A percentile compares a stretch with the other conserved stretches of the same genome.
phyloP scores from a whole-genome alignment of 1,284 basidiomycete species.

The Cutaneotrichosporon daszewskae region DNA sequence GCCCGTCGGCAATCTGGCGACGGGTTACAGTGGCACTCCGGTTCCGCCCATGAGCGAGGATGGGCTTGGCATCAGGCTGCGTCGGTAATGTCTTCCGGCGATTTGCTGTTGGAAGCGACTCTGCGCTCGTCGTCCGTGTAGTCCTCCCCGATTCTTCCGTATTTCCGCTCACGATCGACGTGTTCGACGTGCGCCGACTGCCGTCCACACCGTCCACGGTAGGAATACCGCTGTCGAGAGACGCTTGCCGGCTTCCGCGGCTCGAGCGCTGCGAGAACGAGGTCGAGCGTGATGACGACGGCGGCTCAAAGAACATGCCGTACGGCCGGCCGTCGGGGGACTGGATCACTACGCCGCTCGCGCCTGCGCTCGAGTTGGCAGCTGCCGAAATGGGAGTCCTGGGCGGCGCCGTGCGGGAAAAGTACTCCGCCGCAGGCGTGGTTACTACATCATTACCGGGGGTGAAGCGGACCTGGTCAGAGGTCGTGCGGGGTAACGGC shows the following conservation, averaged over 20 bases:
- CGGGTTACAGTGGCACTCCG: slow-evolving; percentile 18
- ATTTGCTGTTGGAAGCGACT: not conserved
- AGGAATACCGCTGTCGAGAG: slow-evolving; percentile 18
- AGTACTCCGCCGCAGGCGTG: slow-evolving; percentile 80
- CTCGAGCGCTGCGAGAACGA: not conserved
- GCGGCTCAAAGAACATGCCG: slow-evolving; percentile 91
- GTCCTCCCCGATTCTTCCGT: slow-evolving; percentile 14
- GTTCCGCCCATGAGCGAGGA: slow-evolving; percentile 32
- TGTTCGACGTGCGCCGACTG: slow-evolving; percentile 22
- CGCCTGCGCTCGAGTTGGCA: slow-evolving; percentile 64
- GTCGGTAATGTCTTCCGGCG: slow-evolving; percentile 27
- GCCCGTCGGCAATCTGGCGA: not conserved
- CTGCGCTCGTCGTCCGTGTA: too few species aligned
- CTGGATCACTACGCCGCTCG: slow-evolving; percentile 83
- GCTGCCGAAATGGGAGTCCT: too few species aligned
- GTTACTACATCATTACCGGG: slow-evolving; percentile 49
- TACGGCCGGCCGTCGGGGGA: slow-evolving; percentile 86
- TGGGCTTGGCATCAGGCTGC: slow-evolving; percentile 19
- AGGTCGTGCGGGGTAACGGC: slow-evolving; percentile 7
- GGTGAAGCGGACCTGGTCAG: not conserved
- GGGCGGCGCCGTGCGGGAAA: slow-evolving; percentile 63
- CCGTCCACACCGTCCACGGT: too few species aligned
- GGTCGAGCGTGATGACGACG: slow-evolving; percentile 21
- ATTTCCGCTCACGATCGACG: slow-evolving; percentile 13
- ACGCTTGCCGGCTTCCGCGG: slow-evolving; percentile 8